These are phyloP conservation scores for Neodidymelliopsis sp. DNA, from an alignment of 2,329 filamentous ascomycete species.

Conservation along the genomic window DNA sequence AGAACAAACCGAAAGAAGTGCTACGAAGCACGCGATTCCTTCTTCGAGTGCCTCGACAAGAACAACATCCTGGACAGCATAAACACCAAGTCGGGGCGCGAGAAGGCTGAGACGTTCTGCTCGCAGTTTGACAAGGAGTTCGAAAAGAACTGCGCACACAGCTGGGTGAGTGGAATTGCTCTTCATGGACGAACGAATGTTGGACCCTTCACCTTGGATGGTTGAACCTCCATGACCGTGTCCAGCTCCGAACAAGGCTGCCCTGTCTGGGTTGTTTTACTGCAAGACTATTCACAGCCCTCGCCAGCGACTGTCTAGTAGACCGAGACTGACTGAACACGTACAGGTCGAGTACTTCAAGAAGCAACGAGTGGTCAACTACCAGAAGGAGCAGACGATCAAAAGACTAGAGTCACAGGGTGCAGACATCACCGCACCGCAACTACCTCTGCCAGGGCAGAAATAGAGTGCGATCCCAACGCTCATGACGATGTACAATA, in stretches of 20 bases:
- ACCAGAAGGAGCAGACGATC: conserved; percentile 78
- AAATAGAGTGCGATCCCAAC: conserved; percentile 20
- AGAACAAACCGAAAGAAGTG: conserved; percentile 81
- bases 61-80: conserved; percentile 81
- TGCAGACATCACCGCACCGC: conserved; percentile 45
- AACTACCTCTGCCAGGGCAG: conserved; percentile 39
- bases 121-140: conserved; percentile 69
- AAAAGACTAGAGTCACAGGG: conserved; percentile 54
- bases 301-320: neutral
- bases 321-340: conserved; percentile 17
- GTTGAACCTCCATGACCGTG: neutral
- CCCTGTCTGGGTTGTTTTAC: conserved; percentile 1
- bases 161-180: conserved; percentile 75
- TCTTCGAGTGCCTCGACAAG: conserved; percentile 86
- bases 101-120: conserved; percentile 62
- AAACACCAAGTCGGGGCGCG: conserved; percentile 61
- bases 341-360: conserved; percentile 94
- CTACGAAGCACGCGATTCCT: conserved; percentile 88
- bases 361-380: conserved; percentile 91
- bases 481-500: conserved; percentile 34
- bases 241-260: neutral
- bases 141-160: conserved; percentile 83
- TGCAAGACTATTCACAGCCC: conserved; percentile 6
- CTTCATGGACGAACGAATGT: neutral
- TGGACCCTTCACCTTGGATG: neutral